Conservation (phyloP, 345 rosid species). For the Moricandia arvensis region DNA sequence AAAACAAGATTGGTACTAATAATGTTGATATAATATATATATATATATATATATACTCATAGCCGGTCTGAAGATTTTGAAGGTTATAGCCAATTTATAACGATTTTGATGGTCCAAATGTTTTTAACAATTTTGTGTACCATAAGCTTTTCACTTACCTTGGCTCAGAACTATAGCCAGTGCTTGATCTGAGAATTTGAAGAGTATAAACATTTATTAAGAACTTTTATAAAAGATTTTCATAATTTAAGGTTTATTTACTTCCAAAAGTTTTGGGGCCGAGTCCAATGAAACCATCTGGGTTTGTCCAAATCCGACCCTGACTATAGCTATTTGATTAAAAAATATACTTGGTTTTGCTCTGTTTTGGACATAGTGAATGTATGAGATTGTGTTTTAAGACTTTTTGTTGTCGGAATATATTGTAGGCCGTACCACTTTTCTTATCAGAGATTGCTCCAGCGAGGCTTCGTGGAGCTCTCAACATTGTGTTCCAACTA, state of each 20-base stretch:
- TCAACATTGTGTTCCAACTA: conserved; percentile 66
- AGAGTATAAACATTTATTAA: no score
- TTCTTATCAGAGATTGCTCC: conserved; percentile 71
- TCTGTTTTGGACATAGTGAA: neutral
- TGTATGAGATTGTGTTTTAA: neutral
- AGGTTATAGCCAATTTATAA: neutral
- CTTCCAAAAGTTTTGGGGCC: no score
- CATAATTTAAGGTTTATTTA: no score
- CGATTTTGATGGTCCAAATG: neutral
- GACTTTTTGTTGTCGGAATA: neutral
- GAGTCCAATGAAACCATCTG: no score
- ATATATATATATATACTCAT: neutral
- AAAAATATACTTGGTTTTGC: neutral
- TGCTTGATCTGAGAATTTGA: no score
- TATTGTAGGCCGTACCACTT: conserved; percentile 57
- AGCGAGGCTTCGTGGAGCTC: conserved; percentile 50
- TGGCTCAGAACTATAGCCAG: neutral
- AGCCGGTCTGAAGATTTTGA: neutral
- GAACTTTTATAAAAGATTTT: no score
- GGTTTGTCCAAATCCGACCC: no score
- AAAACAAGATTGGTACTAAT: neutral
- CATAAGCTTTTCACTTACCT: neutral
- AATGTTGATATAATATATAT: neutral
- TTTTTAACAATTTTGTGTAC: neutral
- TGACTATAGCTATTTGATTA: neutral